phyloP scores from a whole-genome alignment of 805 yeast species.

The Saccharomycopsis vini region DNA sequence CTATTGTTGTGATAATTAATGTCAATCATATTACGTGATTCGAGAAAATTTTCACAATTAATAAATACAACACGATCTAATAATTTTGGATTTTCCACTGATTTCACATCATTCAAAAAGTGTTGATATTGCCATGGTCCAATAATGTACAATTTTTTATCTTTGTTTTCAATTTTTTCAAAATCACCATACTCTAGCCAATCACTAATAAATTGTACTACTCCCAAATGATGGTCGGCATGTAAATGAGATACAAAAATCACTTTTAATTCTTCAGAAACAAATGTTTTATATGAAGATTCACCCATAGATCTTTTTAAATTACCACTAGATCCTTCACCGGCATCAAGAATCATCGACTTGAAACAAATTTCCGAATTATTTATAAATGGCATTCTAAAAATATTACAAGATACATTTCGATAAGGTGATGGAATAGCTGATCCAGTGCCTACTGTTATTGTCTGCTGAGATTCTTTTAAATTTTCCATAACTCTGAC shows the following conservation, averaged over 20 bases:
- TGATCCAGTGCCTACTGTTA: conserved; percentile 88
- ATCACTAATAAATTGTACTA: conserved; percentile 54
- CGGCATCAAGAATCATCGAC: conserved; percentile 76
- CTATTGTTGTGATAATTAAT: too few relatives aligned
- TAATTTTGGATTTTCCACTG: conserved; percentile 18
- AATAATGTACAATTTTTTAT: conserved; percentile 42
- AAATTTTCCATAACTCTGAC: conserved; percentile 22
- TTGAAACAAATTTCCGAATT: conserved; percentile 27
- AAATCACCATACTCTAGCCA: conserved; percentile 54
- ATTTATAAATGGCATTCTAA: conserved; percentile 50
- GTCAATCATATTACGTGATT: too few relatives aligned
- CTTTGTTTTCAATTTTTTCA: conserved; percentile 32
- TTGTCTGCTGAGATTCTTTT: conserved; percentile 50
- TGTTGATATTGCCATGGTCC: conserved; percentile 67
- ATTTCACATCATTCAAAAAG: conserved; percentile 62
- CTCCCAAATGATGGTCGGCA: conserved; percentile 94
- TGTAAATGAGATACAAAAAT: conserved; percentile 83
- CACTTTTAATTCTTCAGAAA: conserved; percentile 48
- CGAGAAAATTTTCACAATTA: conserved; percentile 55
- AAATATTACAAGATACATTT: conserved; percentile 74
- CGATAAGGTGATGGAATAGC: conserved; percentile 79
- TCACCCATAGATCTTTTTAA: conserved; percentile 53
- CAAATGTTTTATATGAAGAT: conserved; percentile 32
- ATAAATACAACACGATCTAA: conserved; percentile 39
- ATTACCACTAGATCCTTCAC: conserved; percentile 82